These are phyloP conservation scores for Lasiodiplodia sp. DNA, from an alignment of 2,329 filamentous ascomycete species.

Conservation along the genomic window DNA sequence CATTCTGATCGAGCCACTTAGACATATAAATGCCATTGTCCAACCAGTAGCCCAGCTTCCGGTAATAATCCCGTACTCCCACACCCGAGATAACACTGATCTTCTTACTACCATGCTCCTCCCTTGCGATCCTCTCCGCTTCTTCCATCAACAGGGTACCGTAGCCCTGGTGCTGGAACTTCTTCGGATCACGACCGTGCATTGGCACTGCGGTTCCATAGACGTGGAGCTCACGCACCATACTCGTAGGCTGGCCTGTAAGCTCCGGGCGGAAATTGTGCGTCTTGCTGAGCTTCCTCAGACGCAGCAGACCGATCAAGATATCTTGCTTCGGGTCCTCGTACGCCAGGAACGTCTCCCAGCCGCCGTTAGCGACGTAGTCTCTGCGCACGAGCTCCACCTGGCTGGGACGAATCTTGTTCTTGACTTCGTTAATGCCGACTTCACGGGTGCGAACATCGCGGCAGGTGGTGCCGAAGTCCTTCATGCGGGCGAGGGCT, in stretches of 20 bases:
- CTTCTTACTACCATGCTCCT: constrained; percentile 93
- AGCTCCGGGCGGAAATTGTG: constrained; percentile 94
- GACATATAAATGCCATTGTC: no score
- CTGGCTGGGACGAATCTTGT: constrained; percentile 96
- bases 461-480: constrained; percentile 95
- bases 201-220: constrained; percentile 98
- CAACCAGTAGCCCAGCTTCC: no score
- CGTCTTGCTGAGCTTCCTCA: constrained; percentile 88
- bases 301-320: constrained; percentile 84
- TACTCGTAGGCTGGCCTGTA: constrained; percentile 82
- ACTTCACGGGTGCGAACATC: constrained; percentile 97
- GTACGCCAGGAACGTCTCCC: constrained; percentile 98
- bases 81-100: constrained; percentile 98
- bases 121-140: constrained; percentile 90
- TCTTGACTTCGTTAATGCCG: constrained; percentile 98
- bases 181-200: constrained; percentile 90
- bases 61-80: constrained; percentile 94
- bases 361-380: constrained; percentile 93
- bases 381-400: constrained; percentile 94
- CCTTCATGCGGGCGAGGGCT: constrained; percentile 96
- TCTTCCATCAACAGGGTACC: constrained; percentile 97
- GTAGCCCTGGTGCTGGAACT: constrained; percentile 98
- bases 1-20: no score
- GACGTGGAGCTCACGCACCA: constrained; percentile 94
- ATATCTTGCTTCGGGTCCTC: constrained; percentile 99